These are phyloP conservation scores for Rhodotorula paludigena DNA, from an alignment of 768 basidiomycete species.

Conservation along the genomic window DNA sequence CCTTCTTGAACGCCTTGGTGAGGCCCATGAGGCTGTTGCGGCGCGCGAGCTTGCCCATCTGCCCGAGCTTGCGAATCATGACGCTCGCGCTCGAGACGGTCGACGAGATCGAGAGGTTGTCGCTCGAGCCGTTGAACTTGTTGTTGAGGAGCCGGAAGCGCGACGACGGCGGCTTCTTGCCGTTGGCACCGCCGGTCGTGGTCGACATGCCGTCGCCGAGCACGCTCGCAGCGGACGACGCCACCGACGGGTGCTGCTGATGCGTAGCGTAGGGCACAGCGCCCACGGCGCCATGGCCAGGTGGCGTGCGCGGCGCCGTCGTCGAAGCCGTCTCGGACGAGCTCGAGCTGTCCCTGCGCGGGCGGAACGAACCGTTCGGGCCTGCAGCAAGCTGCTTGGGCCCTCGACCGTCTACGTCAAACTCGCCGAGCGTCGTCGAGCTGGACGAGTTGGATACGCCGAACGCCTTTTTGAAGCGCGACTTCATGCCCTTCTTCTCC, in stretches of 20 bases:
- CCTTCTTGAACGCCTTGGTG: constrained; percentile 81
- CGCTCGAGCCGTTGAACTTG: constrained; percentile 77
- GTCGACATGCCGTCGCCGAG: constrained; percentile 13
- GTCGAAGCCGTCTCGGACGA: background rate
- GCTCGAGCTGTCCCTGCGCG: constrained; percentile 1
- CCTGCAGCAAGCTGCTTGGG: constrained; percentile 9
- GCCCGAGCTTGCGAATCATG: constrained; percentile 90
- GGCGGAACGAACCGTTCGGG: background rate
- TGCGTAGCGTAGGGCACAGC: constrained; percentile 6
- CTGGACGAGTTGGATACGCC: constrained; percentile 3
- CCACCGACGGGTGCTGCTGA: background rate
- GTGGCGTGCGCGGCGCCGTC: constrained; percentile 3
- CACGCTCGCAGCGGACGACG: constrained; percentile 6
- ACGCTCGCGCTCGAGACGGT: constrained; percentile 92
- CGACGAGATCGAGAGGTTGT: constrained; percentile 90
- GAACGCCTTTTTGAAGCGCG: constrained; percentile 37
- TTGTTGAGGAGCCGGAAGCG: constrained; percentile 72
- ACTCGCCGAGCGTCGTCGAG: constrained; percentile 7
- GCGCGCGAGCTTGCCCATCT: constrained; percentile 75
- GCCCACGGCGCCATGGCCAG: no score
- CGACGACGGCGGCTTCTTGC: constrained; percentile 22
- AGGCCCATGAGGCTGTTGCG: constrained; percentile 77
- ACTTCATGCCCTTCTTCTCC: constrained; percentile 35
- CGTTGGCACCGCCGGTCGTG: background rate
- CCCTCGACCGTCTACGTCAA: constrained; percentile 19